Conservation (phyloP, 371 early-diverging fungal genomes). For the Mortierella sp. region DNA sequence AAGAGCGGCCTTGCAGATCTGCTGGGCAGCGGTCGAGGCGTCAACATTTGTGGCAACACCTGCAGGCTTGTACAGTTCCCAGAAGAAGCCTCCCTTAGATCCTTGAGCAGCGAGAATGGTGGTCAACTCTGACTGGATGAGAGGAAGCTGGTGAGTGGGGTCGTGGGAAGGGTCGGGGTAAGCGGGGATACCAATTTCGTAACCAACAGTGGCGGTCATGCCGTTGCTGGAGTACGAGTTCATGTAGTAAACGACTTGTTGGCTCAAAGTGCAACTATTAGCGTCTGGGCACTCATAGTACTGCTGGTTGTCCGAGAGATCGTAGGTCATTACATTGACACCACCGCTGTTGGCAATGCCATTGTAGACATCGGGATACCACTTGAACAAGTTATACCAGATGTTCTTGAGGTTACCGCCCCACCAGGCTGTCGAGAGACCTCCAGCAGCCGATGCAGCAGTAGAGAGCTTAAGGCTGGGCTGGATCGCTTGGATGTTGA, state of each 20-base stretch:
- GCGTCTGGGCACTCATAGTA: constrained; percentile 50
- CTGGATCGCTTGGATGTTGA: constrained; percentile 47
- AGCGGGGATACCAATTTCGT: constrained; percentile 57
- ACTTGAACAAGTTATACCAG: constrained; percentile 48
- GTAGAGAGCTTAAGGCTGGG: constrained; percentile 41
- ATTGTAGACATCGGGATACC: constrained; percentile 53
- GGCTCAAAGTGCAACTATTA: constrained; percentile 37
- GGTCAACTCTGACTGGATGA: constrained; percentile 42
- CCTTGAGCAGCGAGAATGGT: constrained; percentile 41
- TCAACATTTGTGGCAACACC: constrained; percentile 38
- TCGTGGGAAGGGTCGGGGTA: constrained; percentile 51
- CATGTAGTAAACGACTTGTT: constrained; percentile 57
- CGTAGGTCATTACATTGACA: constrained; percentile 58
- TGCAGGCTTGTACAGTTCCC: constrained; percentile 54
- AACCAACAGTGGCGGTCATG: constrained; percentile 48
- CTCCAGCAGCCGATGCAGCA: constrained; percentile 54
- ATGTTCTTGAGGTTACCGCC: constrained; percentile 59
- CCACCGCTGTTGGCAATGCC: constrained; percentile 53
- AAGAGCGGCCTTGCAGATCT: constrained; percentile 55
- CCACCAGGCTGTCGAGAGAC: constrained; percentile 56
- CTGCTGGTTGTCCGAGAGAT: constrained; percentile 51
- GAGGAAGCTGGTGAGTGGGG: constrained; percentile 49
- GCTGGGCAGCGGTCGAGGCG: constrained; percentile 38
- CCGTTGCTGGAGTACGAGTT: constrained; percentile 47
- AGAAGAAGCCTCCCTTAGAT: constrained; percentile 56